A percentile compares a stretch with the other conserved stretches of the same genome.
phyloP scores from a whole-genome alignment of 129 eudicot species.

The Logfia minima region DNA sequence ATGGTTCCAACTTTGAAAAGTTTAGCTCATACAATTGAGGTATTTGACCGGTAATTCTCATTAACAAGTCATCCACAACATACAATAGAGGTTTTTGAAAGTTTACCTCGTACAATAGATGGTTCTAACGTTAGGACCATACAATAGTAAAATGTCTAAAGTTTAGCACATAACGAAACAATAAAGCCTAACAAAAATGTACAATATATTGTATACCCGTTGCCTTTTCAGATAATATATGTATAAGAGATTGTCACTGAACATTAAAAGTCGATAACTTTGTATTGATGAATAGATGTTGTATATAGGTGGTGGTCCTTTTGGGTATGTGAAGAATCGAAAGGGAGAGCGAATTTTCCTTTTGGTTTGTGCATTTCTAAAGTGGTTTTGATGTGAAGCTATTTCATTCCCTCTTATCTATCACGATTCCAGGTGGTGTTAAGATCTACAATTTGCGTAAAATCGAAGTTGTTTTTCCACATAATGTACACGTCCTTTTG shows the following conservation, averaged over 20 bases:
- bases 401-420: constrained; percentile 32
- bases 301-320: constrained; percentile 3
- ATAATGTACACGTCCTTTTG: background rate
- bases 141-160: no score
- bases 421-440: constrained; percentile 21
- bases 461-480: constrained; percentile 28
- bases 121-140: no score
- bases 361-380: constrained; percentile 26
- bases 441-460: constrained; percentile 19
- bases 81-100: no score
- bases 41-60: no score
- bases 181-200: no score
- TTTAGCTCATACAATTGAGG: no score
- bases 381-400: constrained; percentile 18
- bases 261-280: background rate
- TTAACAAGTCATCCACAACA: no score
- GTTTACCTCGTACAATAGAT: no score
- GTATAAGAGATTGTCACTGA: background rate
- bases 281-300: background rate
- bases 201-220: no score
- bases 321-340: constrained; percentile 14
- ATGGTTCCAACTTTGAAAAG: no score
- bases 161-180: no score
- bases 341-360: background rate
- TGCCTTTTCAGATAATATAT: background rate